Evolutionary conservation across 208 protist species (phyloP), one percentile per base, ranked within the genome.

Genomic region (Trypanosoma avium): DNA sequence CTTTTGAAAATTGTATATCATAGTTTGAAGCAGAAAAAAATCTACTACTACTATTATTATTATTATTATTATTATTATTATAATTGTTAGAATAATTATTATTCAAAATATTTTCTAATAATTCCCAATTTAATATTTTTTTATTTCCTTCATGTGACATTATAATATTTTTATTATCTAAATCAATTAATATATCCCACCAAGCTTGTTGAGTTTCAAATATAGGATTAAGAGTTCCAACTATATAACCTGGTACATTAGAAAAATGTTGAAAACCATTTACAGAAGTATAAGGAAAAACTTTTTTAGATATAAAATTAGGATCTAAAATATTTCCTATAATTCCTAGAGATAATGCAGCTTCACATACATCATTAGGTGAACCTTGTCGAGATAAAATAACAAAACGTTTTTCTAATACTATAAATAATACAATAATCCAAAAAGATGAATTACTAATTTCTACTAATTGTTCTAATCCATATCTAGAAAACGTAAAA

Each of bases 151-250:
- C 59, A 12, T 38, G 21, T 1, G 50, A 67, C 21, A 62, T 1
- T 13, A 75, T 26, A 38, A 92, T 70, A 13, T 59, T 70, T 7
- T 66, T 69, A 26, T 71, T 68, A 58, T 93, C 86, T 3, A 93
- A 56, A 59, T 93, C 84, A 65, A 79, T 87, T 26, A 93, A 48
- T 19, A 90, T 48, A 70, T 91, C 81, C 84, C 87, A 93, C 75
- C 80, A 90, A 26, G 67, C 61, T 3, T 70, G 64, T 8, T 77
- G 71, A 32, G 80, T 88, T 32, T 82, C 76, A 60, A 93, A 93
- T 33, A 93, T 88, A 45, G 87, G 87, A 56, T 93, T 93, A 52
- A 93, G 57, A 35, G 87, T 90, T 19, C 87, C 87, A 3, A 90
- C 70, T 35, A 93, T 70, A 75, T 91, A 93, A 32, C 87, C 84